phyloP scores from a whole-genome alignment of 75 land plant species.

The Picea sitchensis region DNA sequence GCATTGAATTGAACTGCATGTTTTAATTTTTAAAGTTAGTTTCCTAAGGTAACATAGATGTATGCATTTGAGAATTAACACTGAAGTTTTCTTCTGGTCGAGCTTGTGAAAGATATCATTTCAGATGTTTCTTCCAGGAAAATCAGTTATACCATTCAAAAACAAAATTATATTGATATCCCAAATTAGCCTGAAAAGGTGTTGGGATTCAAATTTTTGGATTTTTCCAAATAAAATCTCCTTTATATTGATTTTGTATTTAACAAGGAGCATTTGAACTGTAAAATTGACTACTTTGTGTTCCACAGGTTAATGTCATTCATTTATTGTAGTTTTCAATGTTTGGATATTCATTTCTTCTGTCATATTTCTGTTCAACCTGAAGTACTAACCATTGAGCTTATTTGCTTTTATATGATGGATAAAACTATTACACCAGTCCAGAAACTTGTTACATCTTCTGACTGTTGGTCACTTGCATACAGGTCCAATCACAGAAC shows the following conservation, averaged over 20 bases:
- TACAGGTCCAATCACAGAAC: constrained; percentile 64
- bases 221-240: not conserved
- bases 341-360: not conserved
- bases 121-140: not conserved
- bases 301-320: not conserved
- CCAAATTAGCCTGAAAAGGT: not conserved
- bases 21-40: no score
- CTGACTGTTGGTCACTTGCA: not conserved
- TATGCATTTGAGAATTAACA: not conserved
- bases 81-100: not conserved
- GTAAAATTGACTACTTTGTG: not conserved
- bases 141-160: not conserved
- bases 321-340: not conserved
- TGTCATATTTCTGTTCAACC: not conserved
- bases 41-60: no score
- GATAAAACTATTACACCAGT: not conserved
- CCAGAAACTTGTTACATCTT: constrained; percentile 1
- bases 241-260: not conserved
- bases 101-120: not conserved
- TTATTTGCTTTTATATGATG: not conserved
- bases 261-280: not conserved
- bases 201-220: not conserved
- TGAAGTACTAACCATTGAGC: not conserved
- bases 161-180: not conserved
- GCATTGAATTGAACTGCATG: no score